Base-by-base conservation (phyloP, 768 basidiomycete species). In the Boletales sp. region DNA sequence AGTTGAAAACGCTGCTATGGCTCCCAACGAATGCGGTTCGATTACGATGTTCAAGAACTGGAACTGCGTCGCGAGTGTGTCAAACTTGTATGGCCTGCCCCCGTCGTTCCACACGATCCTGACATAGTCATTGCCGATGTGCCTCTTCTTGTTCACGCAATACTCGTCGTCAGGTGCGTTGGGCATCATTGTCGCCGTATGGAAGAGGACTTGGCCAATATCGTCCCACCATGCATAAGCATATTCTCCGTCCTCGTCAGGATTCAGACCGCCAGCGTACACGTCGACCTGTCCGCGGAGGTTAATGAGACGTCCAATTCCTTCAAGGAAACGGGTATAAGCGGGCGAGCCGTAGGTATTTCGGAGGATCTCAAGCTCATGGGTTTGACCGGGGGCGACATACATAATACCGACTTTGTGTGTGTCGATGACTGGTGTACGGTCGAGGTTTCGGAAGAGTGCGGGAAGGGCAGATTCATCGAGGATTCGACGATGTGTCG, bases 201-300 rank as follows among this genome's bases (percentile, higher is more conserved):
- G 97, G 66, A 90, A 99, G 47, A 97, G 78, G 53, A 97, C 83
- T 64, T 98, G 94, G 5, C 88, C 84, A 43, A 97, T 94, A 61
- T 97, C 94, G 66, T 98, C 94, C 91, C 94, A 97, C 94, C 95
- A 99, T 0, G 94, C 93, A 64, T 98, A 98, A 0, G 95, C 91
- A 63, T 94, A 97, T 68, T 94, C 89, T 13, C 97, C 97, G 61
- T 99, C 94, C 60, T 88, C 82, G 53, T 93, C 90, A 8, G 91
- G 83, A 62, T 93, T 87, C 21, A 98, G 77, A 4, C 93, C 91
- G 8, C 94, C 97, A 3, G 89, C 88, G 66, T 94, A 97, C 15
- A 98, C 84, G 62, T 95, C 94, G 10, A 87, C 77, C 66, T 95
- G 93, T 10, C 90, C 92, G 15, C 91, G 84, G 17, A 97, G 74